These are phyloP conservation scores for Pyricularia grisea DNA, from an alignment of 2,329 filamentous ascomycete species.

Conservation along the genomic window DNA sequence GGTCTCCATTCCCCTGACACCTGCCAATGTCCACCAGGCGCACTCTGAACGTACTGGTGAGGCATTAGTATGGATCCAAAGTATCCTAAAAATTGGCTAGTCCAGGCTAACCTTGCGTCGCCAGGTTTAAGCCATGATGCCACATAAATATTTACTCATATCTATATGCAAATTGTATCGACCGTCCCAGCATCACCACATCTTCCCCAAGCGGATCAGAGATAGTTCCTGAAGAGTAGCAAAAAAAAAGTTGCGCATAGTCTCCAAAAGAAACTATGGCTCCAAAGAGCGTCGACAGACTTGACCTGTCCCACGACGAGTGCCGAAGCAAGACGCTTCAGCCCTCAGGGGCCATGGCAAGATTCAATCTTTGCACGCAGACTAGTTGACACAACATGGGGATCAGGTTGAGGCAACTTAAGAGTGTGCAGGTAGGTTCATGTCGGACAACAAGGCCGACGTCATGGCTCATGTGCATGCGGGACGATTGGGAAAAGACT, in stretches of 20 bases:
- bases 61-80: background rate
- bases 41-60: no score
- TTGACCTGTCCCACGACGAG: background rate
- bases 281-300: background rate
- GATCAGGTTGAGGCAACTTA: slow-evolving; percentile 83
- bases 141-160: background rate
- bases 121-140: background rate
- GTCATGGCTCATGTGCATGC: background rate
- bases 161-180: background rate
- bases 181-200: background rate
- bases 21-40: background rate
- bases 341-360: slow-evolving; percentile 24
- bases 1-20: background rate
- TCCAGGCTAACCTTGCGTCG: background rate
- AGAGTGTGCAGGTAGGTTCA: slow-evolving; percentile 67
- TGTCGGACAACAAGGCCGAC: background rate
- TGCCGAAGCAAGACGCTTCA: slow-evolving; percentile 39
- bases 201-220: background rate
- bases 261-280: background rate
- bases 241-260: background rate
- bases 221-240: background rate
- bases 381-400: slow-evolving; percentile 90
- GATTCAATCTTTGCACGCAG: slow-evolving; percentile 78
- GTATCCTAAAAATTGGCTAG: background rate
- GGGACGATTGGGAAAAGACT: background rate